Base-by-base conservation (phyloP, 257 asterid species). In the Fraxinus excelsior region DNA sequence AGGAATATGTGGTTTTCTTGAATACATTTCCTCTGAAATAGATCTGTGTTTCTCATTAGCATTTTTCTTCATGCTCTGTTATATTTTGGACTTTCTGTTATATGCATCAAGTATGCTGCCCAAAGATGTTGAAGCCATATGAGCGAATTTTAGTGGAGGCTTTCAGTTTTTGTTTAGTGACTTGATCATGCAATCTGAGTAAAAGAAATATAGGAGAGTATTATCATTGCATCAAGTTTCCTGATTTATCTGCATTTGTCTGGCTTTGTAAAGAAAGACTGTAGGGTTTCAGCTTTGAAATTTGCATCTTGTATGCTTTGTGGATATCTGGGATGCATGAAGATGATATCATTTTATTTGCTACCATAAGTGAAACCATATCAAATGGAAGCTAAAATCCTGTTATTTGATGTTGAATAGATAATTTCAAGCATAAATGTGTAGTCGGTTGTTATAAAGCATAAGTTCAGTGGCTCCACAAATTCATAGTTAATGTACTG, bases 1-100 rank as follows among this genome's bases (percentile, higher is more conserved):
- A 62, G 70, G 64, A 49, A 70, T 21, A 35, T 9, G 6, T 56
- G 71, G 31, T 81, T 53, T n/a, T 76, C 70, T 62, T 31, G 74
- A 67, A 58, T 31, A 14, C 75, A 73, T 31, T 60, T 60, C 67
- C 60, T 16, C 71, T 71, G 44, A 67, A 40, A 42, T 21, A 28
- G 0, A 66, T 38, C 25, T 60, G 67, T 46, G 16, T 7, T 37
- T 40, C 46, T 53, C 26, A 32, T 29, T 34, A n/a, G 44, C 38
- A 28, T 29, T 0, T 18, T 53, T 32, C 51, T 12, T 53, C 7
- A 51, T 7, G 53, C 28, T 19, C 37, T 72, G 12, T 37, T 37
- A 4, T 34, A 38, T 35, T 53, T 37, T 8, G 32, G 32, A 70
- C 19, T 70, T 70, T 18, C 73, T 40, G 51, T 28, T 12, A 26